phyloP scores from a whole-genome alignment of 495 filamentous ascomycete species.

The Eremomyces bilateralis region DNA sequence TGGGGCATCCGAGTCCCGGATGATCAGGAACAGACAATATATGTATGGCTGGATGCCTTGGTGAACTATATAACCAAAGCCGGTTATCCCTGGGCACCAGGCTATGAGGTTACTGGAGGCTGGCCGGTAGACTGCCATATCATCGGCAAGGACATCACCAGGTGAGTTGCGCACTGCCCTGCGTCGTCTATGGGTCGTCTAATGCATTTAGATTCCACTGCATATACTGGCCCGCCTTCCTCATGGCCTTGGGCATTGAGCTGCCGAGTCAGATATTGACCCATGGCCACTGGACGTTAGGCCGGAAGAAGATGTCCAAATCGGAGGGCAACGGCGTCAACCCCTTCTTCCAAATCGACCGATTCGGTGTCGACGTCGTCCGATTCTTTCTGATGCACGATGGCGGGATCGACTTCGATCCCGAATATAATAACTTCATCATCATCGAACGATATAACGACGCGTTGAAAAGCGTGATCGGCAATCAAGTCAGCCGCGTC shows the following conservation, averaged over 20 bases:
- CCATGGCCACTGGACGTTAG: constrained; percentile 90
- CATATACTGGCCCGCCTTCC: constrained; percentile 94
- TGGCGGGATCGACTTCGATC: constrained; percentile 51
- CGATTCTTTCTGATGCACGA: constrained; percentile 68
- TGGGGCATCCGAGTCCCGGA: constrained; percentile 87
- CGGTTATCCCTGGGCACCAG: constrained; percentile 62
- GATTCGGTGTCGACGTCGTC: constrained; percentile 73
- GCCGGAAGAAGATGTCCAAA: constrained; percentile 82
- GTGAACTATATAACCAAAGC: constrained; percentile 80
- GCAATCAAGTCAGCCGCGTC: constrained; percentile 55
- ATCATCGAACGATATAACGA: constrained; percentile 66
- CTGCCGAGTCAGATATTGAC: constrained; percentile 65
- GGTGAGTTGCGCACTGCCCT: constrained; percentile 24
- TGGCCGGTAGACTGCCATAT: constrained; percentile 91
- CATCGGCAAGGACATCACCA: constrained; percentile 86
- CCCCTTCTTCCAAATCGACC: constrained; percentile 74
- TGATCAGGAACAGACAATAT: constrained; percentile 75
- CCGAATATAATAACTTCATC: constrained; percentile 60
- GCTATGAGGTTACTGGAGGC: constrained; percentile 32
- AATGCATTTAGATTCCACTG: constrained; percentile 46
- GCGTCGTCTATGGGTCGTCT: neutral
- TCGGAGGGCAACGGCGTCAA: constrained; percentile 88
- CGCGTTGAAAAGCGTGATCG: constrained; percentile 45
- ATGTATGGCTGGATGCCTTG: constrained; percentile 93
- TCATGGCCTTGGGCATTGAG: constrained; percentile 70